phyloP scores from a whole-genome alignment of 257 asterid species.

The Eustoma russellianum region DNA sequence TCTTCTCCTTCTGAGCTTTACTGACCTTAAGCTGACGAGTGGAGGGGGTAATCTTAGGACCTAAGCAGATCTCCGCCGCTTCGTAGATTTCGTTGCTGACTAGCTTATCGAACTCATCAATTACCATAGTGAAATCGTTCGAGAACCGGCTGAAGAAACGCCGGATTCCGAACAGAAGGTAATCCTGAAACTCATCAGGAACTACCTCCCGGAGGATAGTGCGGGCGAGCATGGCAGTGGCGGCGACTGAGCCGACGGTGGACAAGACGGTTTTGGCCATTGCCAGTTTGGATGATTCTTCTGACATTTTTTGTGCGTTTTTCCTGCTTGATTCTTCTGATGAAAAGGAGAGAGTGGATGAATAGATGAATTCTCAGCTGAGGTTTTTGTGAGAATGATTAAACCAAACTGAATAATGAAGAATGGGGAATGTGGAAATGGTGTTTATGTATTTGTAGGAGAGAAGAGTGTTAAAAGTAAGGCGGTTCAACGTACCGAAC shows the following conservation, averaged over 20 bases:
- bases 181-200: constrained; percentile 37
- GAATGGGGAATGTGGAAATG: too few relatives aligned
- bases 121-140: constrained; percentile 37
- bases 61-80: constrained; percentile 48
- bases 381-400: too few relatives aligned
- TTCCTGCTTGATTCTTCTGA: too few relatives aligned
- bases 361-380: too few relatives aligned
- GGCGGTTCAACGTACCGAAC: too few relatives aligned
- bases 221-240: constrained; percentile 45
- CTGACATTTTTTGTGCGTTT: constrained; percentile 4
- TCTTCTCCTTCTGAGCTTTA: constrained; percentile 39
- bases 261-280: constrained; percentile 39
- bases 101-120: constrained; percentile 50
- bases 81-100: constrained; percentile 41
- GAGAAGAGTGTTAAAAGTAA: too few relatives aligned
- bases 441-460: too few relatives aligned
- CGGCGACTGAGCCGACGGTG: constrained; percentile 41
- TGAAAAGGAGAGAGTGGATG: too few relatives aligned
- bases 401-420: too few relatives aligned
- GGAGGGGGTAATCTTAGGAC: constrained; percentile 31
- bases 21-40: constrained; percentile 45
- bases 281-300: constrained; percentile 24
- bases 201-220: constrained; percentile 29
- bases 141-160: constrained; percentile 32
- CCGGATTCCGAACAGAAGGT: constrained; percentile 29